Evolutionary conservation across 805 yeast species (phyloP).

Genomic region (Metschnikowia baotianmanensis): DNA sequence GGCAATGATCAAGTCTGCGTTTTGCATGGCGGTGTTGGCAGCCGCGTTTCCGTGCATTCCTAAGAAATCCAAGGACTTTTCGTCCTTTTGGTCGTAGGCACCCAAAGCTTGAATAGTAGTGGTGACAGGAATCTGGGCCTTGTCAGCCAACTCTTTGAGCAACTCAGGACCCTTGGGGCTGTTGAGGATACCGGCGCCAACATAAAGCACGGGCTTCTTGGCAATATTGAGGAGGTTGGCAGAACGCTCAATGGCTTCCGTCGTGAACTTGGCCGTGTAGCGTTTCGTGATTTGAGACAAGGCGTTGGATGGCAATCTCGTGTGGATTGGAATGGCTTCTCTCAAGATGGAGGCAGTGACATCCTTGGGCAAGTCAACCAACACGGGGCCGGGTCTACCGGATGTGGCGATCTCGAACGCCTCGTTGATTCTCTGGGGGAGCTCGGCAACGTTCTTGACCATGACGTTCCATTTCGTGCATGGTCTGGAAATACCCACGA

Average conservation of each 20-base stretch:
- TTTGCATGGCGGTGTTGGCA: constrained; percentile 92
- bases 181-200: constrained; percentile 87
- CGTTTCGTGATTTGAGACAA: constrained; percentile 66
- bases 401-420: constrained; percentile 95
- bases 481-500: constrained; percentile 92
- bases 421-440: constrained; percentile 94
- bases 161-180: constrained; percentile 75
- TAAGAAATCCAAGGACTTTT: constrained; percentile 88
- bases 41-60: constrained; percentile 98
- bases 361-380: constrained; percentile 96
- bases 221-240: constrained; percentile 79
- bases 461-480: constrained; percentile 99
- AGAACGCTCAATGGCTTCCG: constrained; percentile 70
- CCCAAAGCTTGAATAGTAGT: constrained; percentile 94
- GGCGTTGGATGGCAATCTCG: constrained; percentile 75
- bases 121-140: constrained; percentile 92
- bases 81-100: constrained; percentile 88
- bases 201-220: constrained; percentile 84
- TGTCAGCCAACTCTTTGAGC: constrained; percentile 81
- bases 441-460: constrained; percentile 92
- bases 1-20: constrained; percentile 90
- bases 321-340: constrained; percentile 76
- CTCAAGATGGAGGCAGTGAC: constrained; percentile 90
- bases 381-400: constrained; percentile 98
- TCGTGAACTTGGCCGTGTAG: constrained; percentile 70